phyloP scores from a whole-genome alignment of 495 filamentous ascomycete genomes.

The Hypoxylon intermedium region DNA sequence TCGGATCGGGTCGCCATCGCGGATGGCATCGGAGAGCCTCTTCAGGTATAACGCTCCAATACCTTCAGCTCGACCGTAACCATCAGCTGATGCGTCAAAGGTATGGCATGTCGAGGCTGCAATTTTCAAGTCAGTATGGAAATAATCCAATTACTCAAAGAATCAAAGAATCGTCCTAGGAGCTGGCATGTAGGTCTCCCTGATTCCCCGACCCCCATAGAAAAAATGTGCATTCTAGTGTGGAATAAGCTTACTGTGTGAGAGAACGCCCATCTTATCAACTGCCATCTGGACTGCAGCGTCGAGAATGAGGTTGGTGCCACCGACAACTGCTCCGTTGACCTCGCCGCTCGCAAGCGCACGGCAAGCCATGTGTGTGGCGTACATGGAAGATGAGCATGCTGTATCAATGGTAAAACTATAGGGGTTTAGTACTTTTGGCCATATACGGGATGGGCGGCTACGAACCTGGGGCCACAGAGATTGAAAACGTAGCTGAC shows the following conservation, averaged over 20 bases:
- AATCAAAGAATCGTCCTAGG: too few species aligned
- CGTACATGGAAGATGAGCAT: constrained; percentile 53
- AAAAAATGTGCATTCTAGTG: too few species aligned
- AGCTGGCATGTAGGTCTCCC: too few species aligned
- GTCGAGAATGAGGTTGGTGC: constrained; percentile 46
- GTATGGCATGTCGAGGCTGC: too few species aligned
- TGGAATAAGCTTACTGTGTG: constrained; percentile 58
- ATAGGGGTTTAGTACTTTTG: constrained; percentile 11
- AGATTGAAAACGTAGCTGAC: constrained; percentile 58
- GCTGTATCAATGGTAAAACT: constrained; percentile 59
- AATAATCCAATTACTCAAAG: too few species aligned
- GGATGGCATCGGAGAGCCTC: too few species aligned
- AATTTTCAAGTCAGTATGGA: too few species aligned
- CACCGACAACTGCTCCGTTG: constrained; percentile 47
- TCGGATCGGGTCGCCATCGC: too few species aligned
- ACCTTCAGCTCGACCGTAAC: constrained; percentile 57
- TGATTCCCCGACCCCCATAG: too few species aligned
- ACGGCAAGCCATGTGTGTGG: constrained; percentile 43
- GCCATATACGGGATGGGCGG: too few species aligned
- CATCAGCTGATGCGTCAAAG: constrained; percentile 57
- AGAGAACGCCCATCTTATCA: constrained; percentile 52
- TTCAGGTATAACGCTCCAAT: too few species aligned
- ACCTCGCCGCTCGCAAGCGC: constrained; percentile 48
- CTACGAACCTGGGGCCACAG: constrained; percentile 51
- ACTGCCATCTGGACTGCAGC: constrained; percentile 42